Base-by-base conservation (phyloP, 1,139 yeast genomes). In the Fermentozyma sake region DNA sequence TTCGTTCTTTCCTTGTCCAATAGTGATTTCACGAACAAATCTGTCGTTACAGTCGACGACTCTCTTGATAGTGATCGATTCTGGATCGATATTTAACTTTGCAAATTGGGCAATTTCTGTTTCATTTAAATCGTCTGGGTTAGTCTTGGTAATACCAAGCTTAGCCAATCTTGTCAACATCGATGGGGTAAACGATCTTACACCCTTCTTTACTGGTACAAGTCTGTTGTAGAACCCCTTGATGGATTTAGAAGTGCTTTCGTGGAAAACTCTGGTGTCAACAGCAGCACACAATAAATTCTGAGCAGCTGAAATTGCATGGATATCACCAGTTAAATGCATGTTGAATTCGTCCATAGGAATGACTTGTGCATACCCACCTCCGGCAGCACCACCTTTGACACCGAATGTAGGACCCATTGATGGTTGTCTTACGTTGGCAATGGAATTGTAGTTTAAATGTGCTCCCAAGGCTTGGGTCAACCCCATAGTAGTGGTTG, bases 391-490 rank as follows among this genome's bases (percentile, higher is more conserved):
- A 61, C 98, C 98, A 56, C 97, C 97, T 64, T 89, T 91, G 53
- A 91, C 87, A 61, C 98, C 98, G 50, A 91, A 91, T 12, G 98
- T 91, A 35, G 98, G 98, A 29, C 98, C 98, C 96, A 91, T 89
- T 11, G 95, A 83, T 23, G 98, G 98, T 60, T 91, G 98, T 63
- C 98, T 82, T 34, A 91, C 96, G 53, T 86, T 89, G 38, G 98
- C 98, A 53, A 91, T 81, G 12, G 89, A 89, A 35, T 81, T 77
- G 58, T 84, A 82, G 39, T 82, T 76, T 49, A 89, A 69, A 48
- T 86, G 95, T 23, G 96, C 96, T 42, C 96, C 95, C 38, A 91
- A 68, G 12, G 97, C 96, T 62, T 91, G 97, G 10, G 94, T 95
- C 37, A 91, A 71, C 41, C 98, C 98, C 49, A 91, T 87, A 17